Percentiles rank a stretch among this genome's conserved stretches.
Conservation (phyloP, 1,139 yeast species). For the Yamadazyma atmosphaerica region DNA sequence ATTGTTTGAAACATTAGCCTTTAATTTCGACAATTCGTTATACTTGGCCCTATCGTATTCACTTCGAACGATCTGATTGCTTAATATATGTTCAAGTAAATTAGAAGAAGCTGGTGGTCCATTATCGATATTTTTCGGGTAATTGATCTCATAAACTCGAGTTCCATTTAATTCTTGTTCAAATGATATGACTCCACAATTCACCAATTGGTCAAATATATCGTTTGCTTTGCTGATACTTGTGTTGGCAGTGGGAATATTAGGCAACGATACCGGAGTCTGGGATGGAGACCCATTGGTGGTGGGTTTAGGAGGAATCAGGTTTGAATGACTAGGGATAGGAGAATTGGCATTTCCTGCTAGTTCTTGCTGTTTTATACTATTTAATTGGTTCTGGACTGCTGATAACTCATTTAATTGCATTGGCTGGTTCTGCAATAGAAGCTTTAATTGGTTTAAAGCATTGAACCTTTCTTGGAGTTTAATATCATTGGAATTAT, state of each 20-base stretch:
- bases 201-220: slow-evolving; percentile 34
- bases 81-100: slow-evolving; percentile 36
- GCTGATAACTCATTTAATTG: slow-evolving; percentile 43
- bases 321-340: slow-evolving; percentile 7
- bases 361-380: slow-evolving; percentile 38
- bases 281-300: neutral
- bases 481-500: slow-evolving; percentile 34
- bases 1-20: slow-evolving; percentile 19
- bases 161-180: slow-evolving; percentile 48
- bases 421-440: slow-evolving; percentile 40
- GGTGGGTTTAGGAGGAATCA: neutral
- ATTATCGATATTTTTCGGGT: slow-evolving; percentile 27
- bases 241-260: slow-evolving; percentile 1
- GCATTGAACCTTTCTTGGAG: slow-evolving; percentile 41
- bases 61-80: slow-evolving; percentile 24
- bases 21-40: slow-evolving; percentile 29
- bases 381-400: slow-evolving; percentile 35
- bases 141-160: slow-evolving; percentile 33
- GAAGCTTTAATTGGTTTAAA: slow-evolving; percentile 40
- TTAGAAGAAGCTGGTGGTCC: slow-evolving; percentile 21
- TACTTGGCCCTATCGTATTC: slow-evolving; percentile 32
- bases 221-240: slow-evolving; percentile 19
- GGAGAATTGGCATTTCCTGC: slow-evolving; percentile 13
- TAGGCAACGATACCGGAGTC: slow-evolving; percentile 1
- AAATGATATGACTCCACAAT: slow-evolving; percentile 38